A percentile compares a stretch with the other conserved stretches of the same genome.
These are phyloP conservation scores for Taiwanofungus camphoratus DNA, from an alignment of 1,284 basidiomycete genomes.

Conservation along the genomic window DNA sequence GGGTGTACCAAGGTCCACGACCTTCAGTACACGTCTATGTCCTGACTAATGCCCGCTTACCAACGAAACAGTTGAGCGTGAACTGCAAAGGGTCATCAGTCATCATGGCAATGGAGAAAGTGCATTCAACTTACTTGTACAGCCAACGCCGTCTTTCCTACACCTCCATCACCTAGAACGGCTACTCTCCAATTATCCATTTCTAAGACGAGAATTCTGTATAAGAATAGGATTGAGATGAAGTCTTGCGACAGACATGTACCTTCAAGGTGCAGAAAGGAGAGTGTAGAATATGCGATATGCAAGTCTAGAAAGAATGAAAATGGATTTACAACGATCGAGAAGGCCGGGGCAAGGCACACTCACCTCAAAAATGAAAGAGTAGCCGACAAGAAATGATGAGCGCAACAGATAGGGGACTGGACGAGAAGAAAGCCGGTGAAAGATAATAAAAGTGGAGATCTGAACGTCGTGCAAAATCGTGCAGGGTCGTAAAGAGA, in stretches of 20 bases:
- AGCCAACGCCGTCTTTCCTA: conserved; percentile 95
- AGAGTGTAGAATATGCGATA: conserved; percentile 22
- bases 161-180: conserved; percentile 95
- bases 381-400: conserved; percentile 17
- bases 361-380: conserved; percentile 28
- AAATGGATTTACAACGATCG: conserved; percentile 9
- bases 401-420: conserved; percentile 10
- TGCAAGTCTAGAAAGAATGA: conserved; percentile 16
- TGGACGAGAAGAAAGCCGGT: conserved; percentile 18
- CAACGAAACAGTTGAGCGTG: conserved; percentile 90
- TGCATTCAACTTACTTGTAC: conserved; percentile 66
- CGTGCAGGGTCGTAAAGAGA: conserved; percentile 66
- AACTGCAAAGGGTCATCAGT: conserved; percentile 48
- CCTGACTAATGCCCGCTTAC: conserved; percentile 44
- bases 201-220: conserved; percentile 29
- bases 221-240: not conserved
- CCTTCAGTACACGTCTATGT: conserved; percentile 17
- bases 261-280: conserved; percentile 20
- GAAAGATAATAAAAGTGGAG: conserved; percentile 31
- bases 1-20: conserved; percentile 11
- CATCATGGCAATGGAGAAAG: conserved; percentile 10
- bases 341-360: conserved; percentile 7
- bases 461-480: conserved; percentile 55
- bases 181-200: conserved; percentile 93
- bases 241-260: not conserved